Evolutionary conservation across 2,329 filamentous ascomycete genomes (phyloP).

Genomic region (Orbilia javanica): DNA sequence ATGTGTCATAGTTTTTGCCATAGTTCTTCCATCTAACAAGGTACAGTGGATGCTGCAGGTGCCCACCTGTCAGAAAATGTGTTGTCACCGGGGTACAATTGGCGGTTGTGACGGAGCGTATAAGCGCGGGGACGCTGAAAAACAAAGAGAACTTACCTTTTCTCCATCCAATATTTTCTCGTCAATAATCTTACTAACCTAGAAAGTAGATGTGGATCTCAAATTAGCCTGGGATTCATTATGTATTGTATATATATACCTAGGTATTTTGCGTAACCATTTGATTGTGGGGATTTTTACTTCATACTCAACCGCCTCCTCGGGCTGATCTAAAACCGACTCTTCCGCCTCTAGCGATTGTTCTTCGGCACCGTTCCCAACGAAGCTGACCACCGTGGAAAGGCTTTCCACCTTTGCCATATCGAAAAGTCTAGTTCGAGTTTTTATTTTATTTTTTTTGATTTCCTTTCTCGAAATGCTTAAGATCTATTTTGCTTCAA

Average conservation of each 20-base stretch:
- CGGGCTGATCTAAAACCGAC: not conserved
- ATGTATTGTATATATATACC: no score
- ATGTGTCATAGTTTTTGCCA: slow-evolving; percentile 52
- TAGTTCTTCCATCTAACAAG: slow-evolving; percentile 60
- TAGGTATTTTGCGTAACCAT: not conserved
- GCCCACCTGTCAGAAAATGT: slow-evolving; percentile 16
- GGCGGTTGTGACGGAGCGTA: not conserved
- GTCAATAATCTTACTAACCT: slow-evolving; percentile 47
- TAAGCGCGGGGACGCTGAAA: not conserved
- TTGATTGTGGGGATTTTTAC: not conserved
- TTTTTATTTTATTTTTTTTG: not conserved
- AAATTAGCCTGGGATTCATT: not conserved
- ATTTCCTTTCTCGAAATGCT: no score
- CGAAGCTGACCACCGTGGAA: not conserved
- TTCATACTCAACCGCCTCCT: slow-evolving; percentile 1
- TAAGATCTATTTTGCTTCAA: no score
- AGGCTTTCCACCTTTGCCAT: not conserved
- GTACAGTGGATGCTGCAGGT: slow-evolving; percentile 19
- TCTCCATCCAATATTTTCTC: slow-evolving; percentile 12
- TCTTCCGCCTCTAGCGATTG: not conserved
- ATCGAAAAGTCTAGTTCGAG: not conserved
- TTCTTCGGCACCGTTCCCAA: not conserved
- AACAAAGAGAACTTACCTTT: slow-evolving; percentile 9
- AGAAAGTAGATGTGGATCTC: not conserved
- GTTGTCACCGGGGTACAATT: slow-evolving; percentile 1